Evolutionary conservation across 768 basidiomycete genomes (phyloP).

Genomic region (Rhizopogon vesiculosus): DNA sequence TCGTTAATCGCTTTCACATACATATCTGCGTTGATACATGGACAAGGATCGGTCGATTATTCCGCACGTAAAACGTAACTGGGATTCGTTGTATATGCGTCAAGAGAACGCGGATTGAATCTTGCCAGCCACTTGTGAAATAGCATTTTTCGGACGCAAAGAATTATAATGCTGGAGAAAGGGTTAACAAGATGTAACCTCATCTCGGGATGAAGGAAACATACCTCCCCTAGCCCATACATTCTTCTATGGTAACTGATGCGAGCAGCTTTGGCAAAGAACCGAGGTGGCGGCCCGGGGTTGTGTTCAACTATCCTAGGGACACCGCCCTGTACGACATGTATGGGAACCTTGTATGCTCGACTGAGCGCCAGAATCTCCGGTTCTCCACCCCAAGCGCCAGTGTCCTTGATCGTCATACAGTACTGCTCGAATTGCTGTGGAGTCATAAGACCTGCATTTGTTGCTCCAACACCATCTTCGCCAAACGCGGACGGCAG

Average conservation of each 20-base stretch:
- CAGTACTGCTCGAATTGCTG: constrained; percentile 73
- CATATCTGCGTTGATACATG: neutral
- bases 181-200: constrained; percentile 4
- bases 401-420: constrained; percentile 69
- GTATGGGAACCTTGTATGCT: constrained; percentile 78
- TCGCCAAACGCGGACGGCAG: constrained; percentile 71
- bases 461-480: constrained; percentile 55
- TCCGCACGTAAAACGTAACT: neutral
- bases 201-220: constrained; percentile 18
- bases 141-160: constrained; percentile 49
- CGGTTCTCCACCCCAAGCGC: constrained; percentile 97
- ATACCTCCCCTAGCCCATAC: constrained; percentile 94
- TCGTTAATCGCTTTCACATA: neutral
- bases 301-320: constrained; percentile 85
- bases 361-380: constrained; percentile 89
- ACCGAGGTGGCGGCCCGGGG: constrained; percentile 35
- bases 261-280: constrained; percentile 42
- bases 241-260: constrained; percentile 92
- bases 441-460: constrained; percentile 65
- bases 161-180: constrained; percentile 80
- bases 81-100: constrained; percentile 1
- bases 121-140: constrained; percentile 24
- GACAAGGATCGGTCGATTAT: constrained; percentile 1
- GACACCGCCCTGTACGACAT: constrained; percentile 80
- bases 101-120: constrained; percentile 26